These are phyloP conservation scores for Huntiella bhutanensis DNA, from an alignment of 2,329 filamentous ascomycete genomes.

Conservation along the genomic window DNA sequence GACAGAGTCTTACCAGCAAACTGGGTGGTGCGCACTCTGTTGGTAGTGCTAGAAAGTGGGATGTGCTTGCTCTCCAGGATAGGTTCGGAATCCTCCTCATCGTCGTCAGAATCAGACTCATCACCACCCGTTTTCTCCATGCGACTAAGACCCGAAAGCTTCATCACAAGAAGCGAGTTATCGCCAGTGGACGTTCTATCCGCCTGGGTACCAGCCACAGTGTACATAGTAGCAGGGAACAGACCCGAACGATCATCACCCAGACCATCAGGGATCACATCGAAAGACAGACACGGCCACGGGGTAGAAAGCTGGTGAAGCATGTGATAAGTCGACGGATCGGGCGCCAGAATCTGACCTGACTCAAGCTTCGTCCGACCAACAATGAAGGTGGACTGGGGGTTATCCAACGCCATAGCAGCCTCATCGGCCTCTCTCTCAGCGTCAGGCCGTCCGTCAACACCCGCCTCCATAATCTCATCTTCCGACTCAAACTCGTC, in stretches of 20 bases:
- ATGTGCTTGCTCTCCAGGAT: slow-evolving; percentile 88
- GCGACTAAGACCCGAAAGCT: slow-evolving; percentile 75
- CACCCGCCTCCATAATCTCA: slow-evolving; percentile 83
- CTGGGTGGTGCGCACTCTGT: slow-evolving; percentile 80
- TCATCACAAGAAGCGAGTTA: slow-evolving; percentile 90
- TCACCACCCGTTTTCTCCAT: slow-evolving; percentile 56
- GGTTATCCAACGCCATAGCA: slow-evolving; percentile 72
- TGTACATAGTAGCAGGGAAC: slow-evolving; percentile 92
- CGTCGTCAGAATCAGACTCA: slow-evolving; percentile 48
- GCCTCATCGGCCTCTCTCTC: slow-evolving; percentile 83
- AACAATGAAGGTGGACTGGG: slow-evolving; percentile 80
- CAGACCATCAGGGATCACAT: slow-evolving; percentile 68
- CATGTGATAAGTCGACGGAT: slow-evolving; percentile 94
- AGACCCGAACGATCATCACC: slow-evolving; percentile 66
- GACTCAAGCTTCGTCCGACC: slow-evolving; percentile 80
- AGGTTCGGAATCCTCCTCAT: slow-evolving; percentile 64
- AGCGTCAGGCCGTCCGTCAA: slow-evolving; percentile 79
- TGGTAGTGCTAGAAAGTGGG: slow-evolving; percentile 70
- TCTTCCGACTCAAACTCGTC: slow-evolving; percentile 78
- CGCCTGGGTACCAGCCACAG: slow-evolving; percentile 86
- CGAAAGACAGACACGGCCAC: slow-evolving; percentile 95
- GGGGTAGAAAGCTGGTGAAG: slow-evolving; percentile 83
- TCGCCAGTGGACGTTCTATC: slow-evolving; percentile 56
- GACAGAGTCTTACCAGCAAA: slow-evolving; percentile 63
- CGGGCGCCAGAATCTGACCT: slow-evolving; percentile 77